Percentiles rank a stretch among this genome's conserved stretches.
Conservation (phyloP, 192 early-diverging fungal genomes). For the Entomortierella chlamydospora region DNA sequence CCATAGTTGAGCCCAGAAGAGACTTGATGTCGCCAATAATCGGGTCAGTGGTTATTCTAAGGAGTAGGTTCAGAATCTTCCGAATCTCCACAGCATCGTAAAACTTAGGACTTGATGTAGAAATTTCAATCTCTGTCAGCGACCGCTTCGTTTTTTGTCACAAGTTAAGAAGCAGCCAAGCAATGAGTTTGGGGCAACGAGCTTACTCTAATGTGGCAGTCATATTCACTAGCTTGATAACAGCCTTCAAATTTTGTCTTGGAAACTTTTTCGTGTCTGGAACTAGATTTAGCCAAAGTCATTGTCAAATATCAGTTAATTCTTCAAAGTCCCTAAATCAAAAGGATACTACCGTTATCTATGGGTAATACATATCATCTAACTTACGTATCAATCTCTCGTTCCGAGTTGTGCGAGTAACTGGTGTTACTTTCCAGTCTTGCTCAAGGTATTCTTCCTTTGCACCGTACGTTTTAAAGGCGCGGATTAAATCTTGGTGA, state of each 20-base stretch:
- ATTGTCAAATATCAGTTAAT: neutral
- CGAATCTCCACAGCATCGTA: conserved; percentile 20
- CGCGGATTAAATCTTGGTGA: conserved; percentile 23
- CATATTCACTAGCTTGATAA: conserved; percentile 35
- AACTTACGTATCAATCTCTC: conserved; percentile 26
- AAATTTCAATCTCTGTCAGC: neutral
- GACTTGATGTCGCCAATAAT: conserved; percentile 50
- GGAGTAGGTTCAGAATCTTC: conserved; percentile 24
- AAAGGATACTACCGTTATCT: too few species aligned
- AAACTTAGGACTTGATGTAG: conserved; percentile 26
- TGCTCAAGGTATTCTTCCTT: conserved; percentile 17
- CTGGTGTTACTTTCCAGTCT: conserved; percentile 32
- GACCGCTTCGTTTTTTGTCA: too few species aligned
- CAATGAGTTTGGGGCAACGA: too few species aligned
- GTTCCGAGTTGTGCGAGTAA: conserved; percentile 4
- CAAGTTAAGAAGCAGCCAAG: too few species aligned
- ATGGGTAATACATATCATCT: too few species aligned
- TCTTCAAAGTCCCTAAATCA: too few species aligned
- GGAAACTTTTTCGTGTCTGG: conserved; percentile 33
- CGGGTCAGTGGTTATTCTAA: conserved; percentile 45
- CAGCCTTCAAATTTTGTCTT: conserved; percentile 24
- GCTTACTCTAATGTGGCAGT: conserved; percentile 46
- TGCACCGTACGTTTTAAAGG: conserved; percentile 32
- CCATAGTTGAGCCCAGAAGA: conserved; percentile 26
- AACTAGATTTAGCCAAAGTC: neutral